phyloP scores from a whole-genome alignment of 441 rosid species.

The Eruca vesicaria region DNA sequence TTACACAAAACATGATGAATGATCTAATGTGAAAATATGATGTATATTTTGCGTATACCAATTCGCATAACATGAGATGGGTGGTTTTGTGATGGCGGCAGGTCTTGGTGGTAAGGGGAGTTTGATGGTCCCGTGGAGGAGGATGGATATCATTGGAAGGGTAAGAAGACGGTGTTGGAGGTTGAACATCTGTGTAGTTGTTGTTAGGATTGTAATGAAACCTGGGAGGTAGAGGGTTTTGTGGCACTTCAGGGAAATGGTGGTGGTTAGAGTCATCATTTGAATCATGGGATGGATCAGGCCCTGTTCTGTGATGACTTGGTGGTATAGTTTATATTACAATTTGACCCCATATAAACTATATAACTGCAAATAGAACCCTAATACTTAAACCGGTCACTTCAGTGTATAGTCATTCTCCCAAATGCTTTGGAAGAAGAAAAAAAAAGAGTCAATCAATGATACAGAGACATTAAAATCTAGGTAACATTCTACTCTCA shows the following conservation, averaged over 20 bases:
- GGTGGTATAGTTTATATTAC: too few species aligned
- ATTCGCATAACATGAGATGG: too few species aligned
- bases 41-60: too few species aligned
- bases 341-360: too few species aligned
- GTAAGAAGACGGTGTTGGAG: conserved; percentile 51
- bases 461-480: conserved; percentile 15
- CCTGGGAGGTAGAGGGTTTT: conserved; percentile 37
- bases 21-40: too few species aligned
- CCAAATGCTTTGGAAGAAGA: not conserved
- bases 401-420: not conserved
- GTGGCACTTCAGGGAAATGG: conserved; percentile 37
- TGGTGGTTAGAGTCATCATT: conserved; percentile 33
- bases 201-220: conserved; percentile 43
- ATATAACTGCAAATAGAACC: not conserved
- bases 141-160: conserved; percentile 50
- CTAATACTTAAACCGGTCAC: not conserved
- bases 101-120: conserved; percentile 52
- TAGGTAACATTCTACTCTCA: conserved; percentile 22
- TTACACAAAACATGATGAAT: too few species aligned
- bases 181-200: conserved; percentile 45
- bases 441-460: not conserved
- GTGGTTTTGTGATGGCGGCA: too few species aligned
- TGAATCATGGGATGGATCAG: conserved; percentile 47
- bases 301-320: conserved; percentile 48
- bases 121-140: conserved; percentile 53